Percentiles rank a stretch among this genome's conserved stretches.
phyloP scores from a whole-genome alignment of 2,329 filamentous ascomycete genomes.

The Cladobotryum mycophilum region DNA sequence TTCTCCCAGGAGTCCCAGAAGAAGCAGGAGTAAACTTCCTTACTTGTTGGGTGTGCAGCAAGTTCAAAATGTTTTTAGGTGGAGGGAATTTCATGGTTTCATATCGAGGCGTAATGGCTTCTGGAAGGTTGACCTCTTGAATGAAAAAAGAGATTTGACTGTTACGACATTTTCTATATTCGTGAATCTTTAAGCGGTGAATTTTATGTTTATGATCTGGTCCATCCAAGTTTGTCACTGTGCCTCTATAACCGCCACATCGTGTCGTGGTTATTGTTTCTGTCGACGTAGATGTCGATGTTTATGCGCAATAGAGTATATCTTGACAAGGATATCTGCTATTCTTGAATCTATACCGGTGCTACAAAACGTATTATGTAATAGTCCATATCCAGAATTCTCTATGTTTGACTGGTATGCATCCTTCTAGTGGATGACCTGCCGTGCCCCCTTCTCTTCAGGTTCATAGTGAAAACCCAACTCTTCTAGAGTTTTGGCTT shows the following conservation, averaged over 20 bases:
- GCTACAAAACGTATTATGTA: not conserved
- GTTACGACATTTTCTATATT: conserved; percentile 10
- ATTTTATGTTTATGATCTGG: not conserved
- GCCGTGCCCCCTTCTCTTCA: not conserved
- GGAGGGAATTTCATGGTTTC: conserved; percentile 27
- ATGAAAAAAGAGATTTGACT: conserved; percentile 30
- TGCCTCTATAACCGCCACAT: not conserved
- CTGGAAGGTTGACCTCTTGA: conserved; percentile 29
- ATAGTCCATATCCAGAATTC: too few species aligned
- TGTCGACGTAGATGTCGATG: not conserved
- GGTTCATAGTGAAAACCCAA: conserved; percentile 59
- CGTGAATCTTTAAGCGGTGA: conserved; percentile 4
- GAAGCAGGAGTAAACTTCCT: conserved; percentile 32
- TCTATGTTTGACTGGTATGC: too few species aligned
- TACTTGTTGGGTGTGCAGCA: conserved; percentile 35
- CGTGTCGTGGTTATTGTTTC: not conserved
- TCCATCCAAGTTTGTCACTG: not conserved
- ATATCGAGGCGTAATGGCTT: conserved; percentile 34
- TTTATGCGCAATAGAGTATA: too few species aligned
- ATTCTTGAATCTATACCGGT: not conserved
- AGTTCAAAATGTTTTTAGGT: conserved; percentile 20
- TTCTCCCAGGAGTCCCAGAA: conserved; percentile 64
- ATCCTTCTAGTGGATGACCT: not conserved
- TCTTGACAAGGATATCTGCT: not conserved
- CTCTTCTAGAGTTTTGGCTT: conserved; percentile 60